Conservation (phyloP, 176 grass and related monocot species). For the Rhynchospora breviuscula region DNA sequence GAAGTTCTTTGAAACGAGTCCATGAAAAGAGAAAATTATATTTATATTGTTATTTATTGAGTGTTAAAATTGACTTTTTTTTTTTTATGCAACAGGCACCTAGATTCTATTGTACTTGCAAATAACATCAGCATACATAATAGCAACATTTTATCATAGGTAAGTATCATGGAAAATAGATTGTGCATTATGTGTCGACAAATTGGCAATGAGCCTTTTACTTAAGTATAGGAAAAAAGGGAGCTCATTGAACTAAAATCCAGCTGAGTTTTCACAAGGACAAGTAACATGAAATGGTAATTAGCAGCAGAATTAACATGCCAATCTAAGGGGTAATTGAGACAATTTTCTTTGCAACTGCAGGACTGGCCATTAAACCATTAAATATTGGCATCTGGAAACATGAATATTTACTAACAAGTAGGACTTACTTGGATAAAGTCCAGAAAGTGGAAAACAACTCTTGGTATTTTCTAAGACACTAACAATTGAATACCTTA, state of each 20-base stretch:
- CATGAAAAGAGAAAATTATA: too few species aligned
- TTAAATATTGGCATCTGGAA: not conserved
- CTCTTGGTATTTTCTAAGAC: not conserved
- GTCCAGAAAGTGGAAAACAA: not conserved
- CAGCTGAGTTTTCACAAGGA: not conserved
- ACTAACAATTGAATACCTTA: slow-evolving; percentile 22
- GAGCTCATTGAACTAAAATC: not conserved
- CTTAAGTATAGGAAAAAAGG: too few species aligned
- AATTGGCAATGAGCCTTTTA: not conserved
- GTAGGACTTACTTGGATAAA: not conserved
- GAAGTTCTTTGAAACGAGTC: too few species aligned
- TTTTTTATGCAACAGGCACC: too few species aligned
- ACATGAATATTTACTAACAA: not conserved
- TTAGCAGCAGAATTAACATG: not conserved
- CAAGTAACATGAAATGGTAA: not conserved
- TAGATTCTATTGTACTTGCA: not conserved
- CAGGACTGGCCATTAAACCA: not conserved
- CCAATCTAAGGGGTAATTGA: not conserved
- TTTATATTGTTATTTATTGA: too few species aligned
- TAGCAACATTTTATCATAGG: not conserved
- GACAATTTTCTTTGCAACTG: not conserved
- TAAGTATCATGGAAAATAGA: not conserved
- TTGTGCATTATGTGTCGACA: not conserved
- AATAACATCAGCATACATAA: not conserved
- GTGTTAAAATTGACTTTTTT: too few species aligned